phyloP scores from a whole-genome alignment of 768 basidiomycete genomes.

The Amanita rimosa region DNA sequence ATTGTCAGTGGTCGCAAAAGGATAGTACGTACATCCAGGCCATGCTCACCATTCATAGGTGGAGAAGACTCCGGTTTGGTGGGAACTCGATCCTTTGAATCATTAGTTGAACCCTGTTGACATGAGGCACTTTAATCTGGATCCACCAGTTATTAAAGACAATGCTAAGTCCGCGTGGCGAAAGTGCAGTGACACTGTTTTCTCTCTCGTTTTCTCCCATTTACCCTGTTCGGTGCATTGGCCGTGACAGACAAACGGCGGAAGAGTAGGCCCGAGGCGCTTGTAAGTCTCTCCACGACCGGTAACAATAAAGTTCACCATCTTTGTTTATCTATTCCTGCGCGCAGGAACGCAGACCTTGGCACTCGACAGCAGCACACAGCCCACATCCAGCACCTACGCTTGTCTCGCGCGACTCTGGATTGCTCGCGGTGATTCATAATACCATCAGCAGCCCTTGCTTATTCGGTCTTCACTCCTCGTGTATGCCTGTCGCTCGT shows the following conservation, averaged over 20 bases:
- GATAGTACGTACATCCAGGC: conserved; percentile 5
- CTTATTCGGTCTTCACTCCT: conserved; percentile 5
- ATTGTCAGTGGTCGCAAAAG: conserved; percentile 2
- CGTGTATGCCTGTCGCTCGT: conserved; percentile 7
- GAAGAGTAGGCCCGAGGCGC: background rate
- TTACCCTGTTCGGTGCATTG: background rate
- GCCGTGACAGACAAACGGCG: background rate
- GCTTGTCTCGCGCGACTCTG: conserved; percentile 7
- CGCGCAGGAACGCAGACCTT: conserved; percentile 2
- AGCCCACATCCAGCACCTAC: conserved; percentile 5
- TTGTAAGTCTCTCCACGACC: conserved; percentile 1
- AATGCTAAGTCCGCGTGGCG: conserved; percentile 6
- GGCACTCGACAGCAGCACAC: conserved; percentile 5
- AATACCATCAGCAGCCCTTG: conserved; percentile 7
- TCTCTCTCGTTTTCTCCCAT: conserved; percentile 3
- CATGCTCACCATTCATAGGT: conserved; percentile 5
- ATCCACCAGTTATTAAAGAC: conserved; percentile 6
- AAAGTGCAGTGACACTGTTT: background rate
- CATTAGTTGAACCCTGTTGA: conserved; percentile 4
- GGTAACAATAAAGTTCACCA: background rate
- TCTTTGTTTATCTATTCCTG: conserved; percentile 1
- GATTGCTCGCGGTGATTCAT: conserved; percentile 4
- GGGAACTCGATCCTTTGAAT: conserved; percentile 3
- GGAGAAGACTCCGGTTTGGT: conserved; percentile 1
- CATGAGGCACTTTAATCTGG: conserved; percentile 7